phyloP scores from a whole-genome alignment of 208 protist species.

The Phytomonas sp. region DNA sequence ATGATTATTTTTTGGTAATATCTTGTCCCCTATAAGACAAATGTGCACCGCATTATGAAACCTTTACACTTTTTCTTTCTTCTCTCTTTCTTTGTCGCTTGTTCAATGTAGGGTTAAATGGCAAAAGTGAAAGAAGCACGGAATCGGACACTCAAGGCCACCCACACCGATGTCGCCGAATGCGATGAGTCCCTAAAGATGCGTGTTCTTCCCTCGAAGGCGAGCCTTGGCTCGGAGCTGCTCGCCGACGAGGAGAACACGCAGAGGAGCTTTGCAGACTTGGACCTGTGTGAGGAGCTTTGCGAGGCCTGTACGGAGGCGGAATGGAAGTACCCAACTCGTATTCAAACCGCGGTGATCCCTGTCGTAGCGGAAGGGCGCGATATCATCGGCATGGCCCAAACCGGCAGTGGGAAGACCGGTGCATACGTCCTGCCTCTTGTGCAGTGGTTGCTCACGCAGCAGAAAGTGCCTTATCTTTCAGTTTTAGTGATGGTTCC shows the following conservation, averaged over 20 bases:
- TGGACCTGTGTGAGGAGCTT: constrained; percentile 91
- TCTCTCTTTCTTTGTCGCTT: background rate
- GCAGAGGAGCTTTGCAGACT: constrained; percentile 67
- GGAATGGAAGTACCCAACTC: constrained; percentile 91
- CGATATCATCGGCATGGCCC: constrained; percentile 96
- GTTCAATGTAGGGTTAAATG: background rate
- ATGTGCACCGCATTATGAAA: background rate
- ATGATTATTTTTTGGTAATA: background rate
- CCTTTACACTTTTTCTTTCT: background rate
- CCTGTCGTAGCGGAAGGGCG: constrained; percentile 86
- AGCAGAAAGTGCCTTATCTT: constrained; percentile 83
- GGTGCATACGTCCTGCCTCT: constrained; percentile 98
- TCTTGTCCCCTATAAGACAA: background rate
- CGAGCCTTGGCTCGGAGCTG: constrained; percentile 65
- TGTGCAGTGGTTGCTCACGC: constrained; percentile 94
- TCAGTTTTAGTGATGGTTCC: constrained; percentile 94
- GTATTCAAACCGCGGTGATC: constrained; percentile 94
- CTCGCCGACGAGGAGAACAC: constrained; percentile 80
- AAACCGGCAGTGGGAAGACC: constrained; percentile 99
- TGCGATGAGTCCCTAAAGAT: background rate
- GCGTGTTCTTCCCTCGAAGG: constrained; percentile 12
- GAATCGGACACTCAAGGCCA: constrained; percentile 22
- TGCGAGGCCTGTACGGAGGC: constrained; percentile 82
- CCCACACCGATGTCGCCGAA: constrained; percentile 14
- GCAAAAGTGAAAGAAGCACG: constrained; percentile 13